These are phyloP conservation scores for Ceratocystis ficicola DNA, from an alignment of 2,329 filamentous ascomycete genomes.

Conservation along the genomic window DNA sequence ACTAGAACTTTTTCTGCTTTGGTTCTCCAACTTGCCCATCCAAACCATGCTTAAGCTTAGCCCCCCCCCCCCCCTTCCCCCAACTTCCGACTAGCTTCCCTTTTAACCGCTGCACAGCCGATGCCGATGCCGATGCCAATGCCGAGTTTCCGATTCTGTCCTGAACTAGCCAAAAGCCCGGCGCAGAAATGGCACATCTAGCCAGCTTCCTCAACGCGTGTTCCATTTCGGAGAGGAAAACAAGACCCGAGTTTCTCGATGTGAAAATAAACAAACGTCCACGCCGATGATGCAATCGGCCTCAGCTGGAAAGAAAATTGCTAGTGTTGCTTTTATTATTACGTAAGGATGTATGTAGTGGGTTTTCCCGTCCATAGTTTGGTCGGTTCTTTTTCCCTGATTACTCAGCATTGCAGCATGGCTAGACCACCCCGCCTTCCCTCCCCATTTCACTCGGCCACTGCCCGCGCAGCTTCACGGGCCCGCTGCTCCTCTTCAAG, in stretches of 20 bases:
- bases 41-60: neutral
- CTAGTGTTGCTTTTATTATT: neutral
- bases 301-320: neutral
- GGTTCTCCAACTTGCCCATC: neutral
- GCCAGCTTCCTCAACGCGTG: neutral
- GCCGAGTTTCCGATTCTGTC: neutral
- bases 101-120: slow-evolving; percentile 1
- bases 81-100: neutral
- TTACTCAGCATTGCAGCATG: neutral
- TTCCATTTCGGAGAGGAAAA: neutral
- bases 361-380: neutral
- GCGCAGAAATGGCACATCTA: neutral
- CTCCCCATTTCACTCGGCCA: neutral
- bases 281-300: neutral
- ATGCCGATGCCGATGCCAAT: neutral
- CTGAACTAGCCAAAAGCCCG: neutral
- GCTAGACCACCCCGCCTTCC: neutral
- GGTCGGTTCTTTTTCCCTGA: neutral
- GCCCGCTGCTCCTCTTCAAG: slow-evolving; percentile 46
- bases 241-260: neutral
- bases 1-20: neutral
- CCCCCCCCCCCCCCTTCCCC: neutral
- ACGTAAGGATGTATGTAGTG: neutral
- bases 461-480: slow-evolving; percentile 35
- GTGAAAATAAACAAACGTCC: neutral